These are phyloP conservation scores for Eucalyptus pauciflora DNA, from an alignment of 345 rosid species.

Conservation along the genomic window DNA sequence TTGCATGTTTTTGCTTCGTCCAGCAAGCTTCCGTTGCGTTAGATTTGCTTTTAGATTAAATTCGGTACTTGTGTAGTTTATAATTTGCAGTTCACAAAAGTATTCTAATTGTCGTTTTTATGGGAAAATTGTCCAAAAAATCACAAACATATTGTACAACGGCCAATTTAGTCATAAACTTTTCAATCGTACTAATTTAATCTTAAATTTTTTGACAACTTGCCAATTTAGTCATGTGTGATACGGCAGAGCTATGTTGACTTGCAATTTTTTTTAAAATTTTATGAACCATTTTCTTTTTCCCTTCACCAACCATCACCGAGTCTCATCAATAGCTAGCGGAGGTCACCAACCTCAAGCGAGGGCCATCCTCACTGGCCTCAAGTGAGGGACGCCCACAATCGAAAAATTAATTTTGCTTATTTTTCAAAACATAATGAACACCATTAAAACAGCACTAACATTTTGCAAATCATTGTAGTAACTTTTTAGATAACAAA, in stretches of 20 bases:
- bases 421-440: too few relatives aligned
- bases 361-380: too few relatives aligned
- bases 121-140: neutral
- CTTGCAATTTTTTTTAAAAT: too few relatives aligned
- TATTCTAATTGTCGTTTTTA: too few relatives aligned
- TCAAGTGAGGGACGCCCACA: fast-evolving
- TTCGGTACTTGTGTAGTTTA: too few relatives aligned
- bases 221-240: too few relatives aligned
- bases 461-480: too few relatives aligned
- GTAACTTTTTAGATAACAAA: too few relatives aligned
- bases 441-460: too few relatives aligned
- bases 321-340: fast-evolving
- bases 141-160: fast-evolving
- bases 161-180: fast-evolving
- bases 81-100: neutral
- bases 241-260: fast-evolving
- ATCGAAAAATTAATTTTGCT: too few relatives aligned
- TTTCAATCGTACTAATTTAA: fast-evolving
- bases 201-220: fast-evolving
- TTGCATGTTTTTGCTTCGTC: neutral
- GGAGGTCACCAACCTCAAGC: fast-evolving
- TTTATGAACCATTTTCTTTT: too few relatives aligned
- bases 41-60: neutral
- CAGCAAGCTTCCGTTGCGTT: neutral
- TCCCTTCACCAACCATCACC: too few relatives aligned